Evolutionary conservation across 345 rosid genomes (phyloP).

Genomic region (Erodium maritimum): DNA sequence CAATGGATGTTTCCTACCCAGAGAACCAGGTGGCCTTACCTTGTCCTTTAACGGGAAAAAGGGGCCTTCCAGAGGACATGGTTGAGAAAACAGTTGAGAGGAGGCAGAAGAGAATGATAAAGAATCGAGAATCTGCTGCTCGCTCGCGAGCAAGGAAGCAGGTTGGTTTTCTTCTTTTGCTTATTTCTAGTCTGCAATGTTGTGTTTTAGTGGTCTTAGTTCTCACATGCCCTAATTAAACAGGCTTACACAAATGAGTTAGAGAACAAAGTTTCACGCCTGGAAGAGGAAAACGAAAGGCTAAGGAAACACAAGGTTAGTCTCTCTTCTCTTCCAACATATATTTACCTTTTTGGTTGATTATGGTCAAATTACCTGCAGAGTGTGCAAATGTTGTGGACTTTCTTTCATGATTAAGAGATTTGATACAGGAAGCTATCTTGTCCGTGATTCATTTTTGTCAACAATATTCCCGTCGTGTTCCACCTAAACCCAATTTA

Average conservation of each 20-base stretch:
- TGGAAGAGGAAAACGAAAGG: slow-evolving; percentile 96
- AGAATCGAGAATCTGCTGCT: slow-evolving; percentile 96
- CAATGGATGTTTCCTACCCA: slow-evolving; percentile 59
- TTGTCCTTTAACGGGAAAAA: slow-evolving; percentile 77
- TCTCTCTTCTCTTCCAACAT: neutral
- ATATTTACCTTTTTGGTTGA: neutral
- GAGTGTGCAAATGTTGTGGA: neutral
- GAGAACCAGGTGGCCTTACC: slow-evolving; percentile 56
- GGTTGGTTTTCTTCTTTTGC: slow-evolving; percentile 23
- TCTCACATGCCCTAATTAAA: neutral
- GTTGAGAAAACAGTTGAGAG: slow-evolving; percentile 77
- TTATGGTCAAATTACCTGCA: neutral
- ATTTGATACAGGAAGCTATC: neutral
- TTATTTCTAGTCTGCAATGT: neutral
- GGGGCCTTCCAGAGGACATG: slow-evolving; percentile 49
- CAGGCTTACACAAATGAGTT: slow-evolving; percentile 96
- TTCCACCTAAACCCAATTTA: neutral
- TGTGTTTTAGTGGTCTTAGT: neutral
- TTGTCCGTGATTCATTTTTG: neutral
- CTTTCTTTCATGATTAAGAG: neutral
- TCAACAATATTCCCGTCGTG: neutral
- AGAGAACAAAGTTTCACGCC: slow-evolving; percentile 78
- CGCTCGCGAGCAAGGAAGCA: slow-evolving; percentile 97
- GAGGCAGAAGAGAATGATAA: slow-evolving; percentile 95
- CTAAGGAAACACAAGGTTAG: slow-evolving; percentile 70